Percentiles rank a stretch among this genome's conserved stretches.
Conservation (phyloP, 2,329 filamentous ascomycete species). For the Exserohilum rostratum region DNA sequence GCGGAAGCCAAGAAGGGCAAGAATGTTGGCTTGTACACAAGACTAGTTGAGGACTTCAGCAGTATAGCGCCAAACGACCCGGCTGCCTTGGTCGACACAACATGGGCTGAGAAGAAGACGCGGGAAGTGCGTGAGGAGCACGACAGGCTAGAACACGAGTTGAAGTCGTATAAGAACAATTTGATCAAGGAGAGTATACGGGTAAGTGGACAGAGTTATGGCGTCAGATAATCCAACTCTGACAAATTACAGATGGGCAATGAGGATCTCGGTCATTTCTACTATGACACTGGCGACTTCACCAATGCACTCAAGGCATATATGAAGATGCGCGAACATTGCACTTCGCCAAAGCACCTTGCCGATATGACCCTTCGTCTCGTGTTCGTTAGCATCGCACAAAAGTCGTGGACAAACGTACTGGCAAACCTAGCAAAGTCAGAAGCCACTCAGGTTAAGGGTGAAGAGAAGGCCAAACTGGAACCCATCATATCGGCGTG, state of each 20-base stretch:
- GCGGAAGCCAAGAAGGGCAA: conserved; percentile 75
- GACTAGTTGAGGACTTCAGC: conserved; percentile 69
- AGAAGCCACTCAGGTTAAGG: conserved; percentile 59
- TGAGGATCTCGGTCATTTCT: conserved; percentile 86
- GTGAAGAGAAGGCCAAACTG: conserved; percentile 63
- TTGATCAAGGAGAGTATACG: conserved; percentile 95
- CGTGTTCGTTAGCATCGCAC: conserved; percentile 75
- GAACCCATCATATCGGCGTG: conserved; percentile 69
- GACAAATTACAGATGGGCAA: conserved; percentile 77
- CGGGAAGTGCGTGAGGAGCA: conserved; percentile 72
- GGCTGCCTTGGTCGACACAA: conserved; percentile 69
- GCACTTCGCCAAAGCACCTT: conserved; percentile 82
- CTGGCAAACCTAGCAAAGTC: conserved; percentile 65
- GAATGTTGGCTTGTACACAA: conserved; percentile 74
- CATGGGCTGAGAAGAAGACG: conserved; percentile 76
- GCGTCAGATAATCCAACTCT: background rate
- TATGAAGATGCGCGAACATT: conserved; percentile 86
- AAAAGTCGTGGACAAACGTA: conserved; percentile 76
- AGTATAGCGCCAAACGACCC: conserved; percentile 69
- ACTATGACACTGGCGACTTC: conserved; percentile 78
- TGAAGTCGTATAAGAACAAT: conserved; percentile 95
- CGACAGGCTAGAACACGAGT: conserved; percentile 77
- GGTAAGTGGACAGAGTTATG: conserved; percentile 55
- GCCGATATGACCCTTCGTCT: conserved; percentile 81
- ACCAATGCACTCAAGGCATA: conserved; percentile 76